These are phyloP conservation scores for Aspergillus carbonarius DNA, from an alignment of 2,329 filamentous ascomycete genomes.

Conservation along the genomic window DNA sequence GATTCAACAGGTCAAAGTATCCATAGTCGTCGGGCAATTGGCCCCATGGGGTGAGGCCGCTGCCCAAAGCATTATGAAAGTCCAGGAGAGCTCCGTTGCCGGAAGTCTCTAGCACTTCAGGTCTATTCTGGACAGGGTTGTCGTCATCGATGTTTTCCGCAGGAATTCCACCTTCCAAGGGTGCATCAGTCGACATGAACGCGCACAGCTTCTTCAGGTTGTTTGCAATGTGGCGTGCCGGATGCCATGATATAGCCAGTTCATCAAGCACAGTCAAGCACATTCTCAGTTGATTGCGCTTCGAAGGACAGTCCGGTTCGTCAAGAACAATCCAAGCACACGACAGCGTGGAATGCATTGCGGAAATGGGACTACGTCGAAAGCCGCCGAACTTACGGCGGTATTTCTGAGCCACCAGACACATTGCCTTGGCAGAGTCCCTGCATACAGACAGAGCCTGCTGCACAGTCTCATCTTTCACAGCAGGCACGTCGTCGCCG, in stretches of 20 bases:
- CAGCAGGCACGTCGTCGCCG: not conserved
- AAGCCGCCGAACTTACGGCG: slow-evolving; percentile 34
- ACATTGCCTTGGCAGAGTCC: slow-evolving; percentile 25
- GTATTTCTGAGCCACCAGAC: slow-evolving; percentile 31
- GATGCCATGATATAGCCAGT: slow-evolving; percentile 5
- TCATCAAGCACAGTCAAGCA: slow-evolving; percentile 9
- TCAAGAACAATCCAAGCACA: slow-evolving; percentile 24
- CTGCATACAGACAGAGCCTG: slow-evolving; percentile 15
- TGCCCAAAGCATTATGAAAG: not conserved
- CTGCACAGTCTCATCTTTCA: not conserved
- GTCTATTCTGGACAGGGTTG: not conserved
- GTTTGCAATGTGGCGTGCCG: not conserved
- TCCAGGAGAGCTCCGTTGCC: not conserved
- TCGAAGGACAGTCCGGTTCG: not conserved
- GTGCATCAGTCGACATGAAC: not conserved
- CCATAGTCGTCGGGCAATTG: not conserved
- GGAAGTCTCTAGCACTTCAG: not conserved
- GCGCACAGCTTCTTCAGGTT: not conserved
- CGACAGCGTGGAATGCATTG: slow-evolving; percentile 36
- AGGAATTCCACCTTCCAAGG: not conserved
- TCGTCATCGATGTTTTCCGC: not conserved
- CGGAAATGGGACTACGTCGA: slow-evolving; percentile 33
- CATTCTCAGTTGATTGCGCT: not conserved
- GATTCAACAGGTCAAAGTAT: not conserved
- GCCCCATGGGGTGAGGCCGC: not conserved